These are phyloP conservation scores for Lactarius sp. DNA, from an alignment of 768 basidiomycete species.

Conservation along the genomic window DNA sequence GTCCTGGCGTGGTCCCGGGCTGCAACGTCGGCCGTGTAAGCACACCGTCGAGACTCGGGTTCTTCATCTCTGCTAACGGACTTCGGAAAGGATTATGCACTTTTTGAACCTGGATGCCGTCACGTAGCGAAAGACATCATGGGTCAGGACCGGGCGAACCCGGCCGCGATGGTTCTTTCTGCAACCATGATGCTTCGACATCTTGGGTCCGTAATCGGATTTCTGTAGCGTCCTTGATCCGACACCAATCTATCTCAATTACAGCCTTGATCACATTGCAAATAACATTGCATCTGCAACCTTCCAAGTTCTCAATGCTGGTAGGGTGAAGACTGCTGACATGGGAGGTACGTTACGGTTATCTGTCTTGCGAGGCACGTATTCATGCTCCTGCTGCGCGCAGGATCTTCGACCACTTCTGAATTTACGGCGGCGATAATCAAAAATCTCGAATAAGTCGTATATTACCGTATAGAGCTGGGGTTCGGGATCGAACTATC, in stretches of 20 bases:
- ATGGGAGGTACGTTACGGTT: constrained; percentile 71
- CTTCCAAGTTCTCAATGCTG: constrained; percentile 86
- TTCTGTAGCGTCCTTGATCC: constrained; percentile 7
- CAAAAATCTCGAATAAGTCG: constrained; percentile 52
- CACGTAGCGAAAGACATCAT: constrained; percentile 94
- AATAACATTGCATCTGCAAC: constrained; percentile 91
- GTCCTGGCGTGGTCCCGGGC: constrained; percentile 95
- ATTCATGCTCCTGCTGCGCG: constrained; percentile 12
- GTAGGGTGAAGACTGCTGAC: constrained; percentile 87
- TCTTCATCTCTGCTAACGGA: background rate
- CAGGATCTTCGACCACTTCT: constrained; percentile 85
- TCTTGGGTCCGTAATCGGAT: constrained; percentile 62
- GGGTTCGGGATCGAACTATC: background rate
- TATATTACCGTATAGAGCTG: background rate
- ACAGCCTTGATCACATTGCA: constrained; percentile 86
- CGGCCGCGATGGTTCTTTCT: constrained; percentile 94
- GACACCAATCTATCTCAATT: constrained; percentile 17
- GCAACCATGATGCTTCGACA: constrained; percentile 98
- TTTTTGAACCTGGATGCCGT: constrained; percentile 98
- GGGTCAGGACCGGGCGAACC: constrained; percentile 94
- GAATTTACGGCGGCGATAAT: constrained; percentile 95
- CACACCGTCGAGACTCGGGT: constrained; percentile 23
- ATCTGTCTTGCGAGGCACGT: background rate
- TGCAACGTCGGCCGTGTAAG: constrained; percentile 92
- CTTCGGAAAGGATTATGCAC: constrained; percentile 74